Conservation (phyloP, 1,284 basidiomycete species). For the Exobasidium rhododendri region DNA sequence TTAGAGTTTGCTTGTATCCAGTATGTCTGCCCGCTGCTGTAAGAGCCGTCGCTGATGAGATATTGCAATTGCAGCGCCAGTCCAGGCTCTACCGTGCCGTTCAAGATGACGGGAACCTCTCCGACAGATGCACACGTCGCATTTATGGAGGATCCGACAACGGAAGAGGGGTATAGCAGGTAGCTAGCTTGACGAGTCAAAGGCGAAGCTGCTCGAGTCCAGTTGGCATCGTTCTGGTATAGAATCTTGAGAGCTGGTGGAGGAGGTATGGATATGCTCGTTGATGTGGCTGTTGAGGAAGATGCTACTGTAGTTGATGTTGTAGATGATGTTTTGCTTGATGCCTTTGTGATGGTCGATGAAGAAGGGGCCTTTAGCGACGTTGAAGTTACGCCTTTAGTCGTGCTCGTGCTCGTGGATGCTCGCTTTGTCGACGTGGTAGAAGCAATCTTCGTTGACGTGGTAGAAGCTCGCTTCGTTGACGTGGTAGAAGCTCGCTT, state of each 20-base stretch:
- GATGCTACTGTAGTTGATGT: no score
- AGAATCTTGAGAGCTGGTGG: slow-evolving; percentile 12
- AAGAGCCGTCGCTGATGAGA: slow-evolving; percentile 2
- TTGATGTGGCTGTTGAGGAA: no score
- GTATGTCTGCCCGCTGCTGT: slow-evolving; percentile 8
- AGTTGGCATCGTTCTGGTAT: slow-evolving; percentile 16
- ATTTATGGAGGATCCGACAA: neutral
- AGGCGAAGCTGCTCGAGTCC: slow-evolving; percentile 1
- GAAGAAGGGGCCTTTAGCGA: no score
- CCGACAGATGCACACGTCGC: neutral
- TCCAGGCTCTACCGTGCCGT: neutral
- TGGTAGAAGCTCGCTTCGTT: no score
- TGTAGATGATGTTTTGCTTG: no score
- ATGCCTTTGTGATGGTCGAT: no score
- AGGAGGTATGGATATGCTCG: no score
- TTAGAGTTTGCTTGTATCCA: slow-evolving; percentile 8
- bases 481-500: no score
- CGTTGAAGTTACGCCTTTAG: no score
- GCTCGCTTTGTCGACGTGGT: no score
- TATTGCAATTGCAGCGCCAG: slow-evolving; percentile 12
- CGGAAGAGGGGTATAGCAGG: neutral
- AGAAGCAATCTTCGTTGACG: no score
- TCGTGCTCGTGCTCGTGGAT: no score
- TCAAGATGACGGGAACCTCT: neutral
- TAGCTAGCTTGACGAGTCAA: slow-evolving; percentile 1